These are phyloP conservation scores for Paulinella micropora DNA, from an alignment of 78 protist species.

Conservation along the genomic window DNA sequence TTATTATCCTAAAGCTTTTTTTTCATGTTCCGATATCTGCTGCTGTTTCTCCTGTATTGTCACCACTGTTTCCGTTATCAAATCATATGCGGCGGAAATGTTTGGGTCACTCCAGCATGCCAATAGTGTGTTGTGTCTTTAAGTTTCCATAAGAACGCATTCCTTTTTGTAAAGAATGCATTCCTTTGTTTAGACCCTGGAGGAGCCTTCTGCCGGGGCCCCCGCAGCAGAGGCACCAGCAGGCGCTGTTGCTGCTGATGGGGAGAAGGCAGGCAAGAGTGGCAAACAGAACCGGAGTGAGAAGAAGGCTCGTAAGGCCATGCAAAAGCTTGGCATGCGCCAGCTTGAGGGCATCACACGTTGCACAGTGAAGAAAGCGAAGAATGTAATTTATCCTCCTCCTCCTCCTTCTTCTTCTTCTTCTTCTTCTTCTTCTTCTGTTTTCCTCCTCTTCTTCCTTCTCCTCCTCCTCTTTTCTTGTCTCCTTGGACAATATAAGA, in stretches of 20 bases:
- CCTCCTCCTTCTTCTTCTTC: background rate
- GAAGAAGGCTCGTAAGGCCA: constrained; percentile 72
- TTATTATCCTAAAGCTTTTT: no score
- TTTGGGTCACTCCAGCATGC: no score
- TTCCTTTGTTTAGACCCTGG: no score
- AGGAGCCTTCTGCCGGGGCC: no score
- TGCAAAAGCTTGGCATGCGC: constrained; percentile 71
- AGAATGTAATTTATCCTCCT: constrained; percentile 10
- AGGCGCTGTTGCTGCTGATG: background rate
- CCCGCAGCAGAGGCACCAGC: background rate
- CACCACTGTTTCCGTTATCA: no score
- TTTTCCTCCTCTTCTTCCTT: background rate
- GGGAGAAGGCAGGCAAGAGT: background rate
- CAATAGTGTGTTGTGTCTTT: no score
- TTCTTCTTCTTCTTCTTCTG: background rate
- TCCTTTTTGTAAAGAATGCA: no score
- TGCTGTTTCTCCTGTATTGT: no score
- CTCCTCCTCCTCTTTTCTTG: background rate
- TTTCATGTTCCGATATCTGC: no score
- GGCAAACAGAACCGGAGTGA: constrained; percentile 50
- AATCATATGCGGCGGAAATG: no score
- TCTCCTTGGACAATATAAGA: background rate
- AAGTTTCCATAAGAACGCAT: no score
- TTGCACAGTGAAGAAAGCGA: constrained; percentile 56
- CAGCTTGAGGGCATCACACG: constrained; percentile 57